These are phyloP conservation scores for Hypholoma fasciculare DNA, from an alignment of 768 basidiomycete genomes.

Conservation along the genomic window DNA sequence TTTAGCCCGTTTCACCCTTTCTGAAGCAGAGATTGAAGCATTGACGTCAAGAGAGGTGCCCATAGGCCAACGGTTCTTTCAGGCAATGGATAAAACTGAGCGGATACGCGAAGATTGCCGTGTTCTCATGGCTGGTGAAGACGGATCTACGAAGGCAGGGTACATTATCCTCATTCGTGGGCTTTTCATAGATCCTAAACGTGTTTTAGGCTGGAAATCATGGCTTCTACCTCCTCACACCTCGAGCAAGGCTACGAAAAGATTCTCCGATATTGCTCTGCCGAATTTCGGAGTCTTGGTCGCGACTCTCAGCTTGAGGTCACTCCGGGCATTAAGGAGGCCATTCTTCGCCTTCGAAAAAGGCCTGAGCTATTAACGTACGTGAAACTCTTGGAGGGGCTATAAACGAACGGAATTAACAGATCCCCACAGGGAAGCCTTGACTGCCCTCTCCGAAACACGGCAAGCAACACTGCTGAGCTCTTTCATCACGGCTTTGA, in stretches of 20 bases:
- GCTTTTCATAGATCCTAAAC: background rate
- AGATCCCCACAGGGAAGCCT: conserved; percentile 52
- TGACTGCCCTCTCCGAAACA: conserved; percentile 74
- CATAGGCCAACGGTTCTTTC: conserved; percentile 74
- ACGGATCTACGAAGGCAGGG: conserved; percentile 78
- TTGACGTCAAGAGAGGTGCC: conserved; percentile 80
- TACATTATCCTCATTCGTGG: conserved; percentile 26
- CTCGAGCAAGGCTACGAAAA: conserved; percentile 92
- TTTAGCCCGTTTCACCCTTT: conserved; percentile 83
- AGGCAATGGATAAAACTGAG: conserved; percentile 85
- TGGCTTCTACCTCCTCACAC: conserved; percentile 76
- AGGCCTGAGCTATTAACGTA: conserved; percentile 80
- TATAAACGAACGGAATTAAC: background rate
- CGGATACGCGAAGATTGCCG: conserved; percentile 82
- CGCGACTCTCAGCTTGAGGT: conserved; percentile 77
- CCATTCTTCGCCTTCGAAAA: conserved; percentile 69
- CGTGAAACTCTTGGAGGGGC: conserved; percentile 18
- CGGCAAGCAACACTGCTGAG: conserved; percentile 79
- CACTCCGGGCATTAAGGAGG: conserved; percentile 61
- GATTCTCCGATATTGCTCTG: conserved; percentile 80
- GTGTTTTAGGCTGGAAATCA: conserved; percentile 75
- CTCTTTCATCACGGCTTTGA: conserved; percentile 86
- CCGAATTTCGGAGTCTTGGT: conserved; percentile 81
- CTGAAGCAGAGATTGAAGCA: conserved; percentile 66
- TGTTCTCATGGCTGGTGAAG: conserved; percentile 84